Conservation (phyloP, 129 eudicot genomes). For the Pulicaria dysenterica region DNA sequence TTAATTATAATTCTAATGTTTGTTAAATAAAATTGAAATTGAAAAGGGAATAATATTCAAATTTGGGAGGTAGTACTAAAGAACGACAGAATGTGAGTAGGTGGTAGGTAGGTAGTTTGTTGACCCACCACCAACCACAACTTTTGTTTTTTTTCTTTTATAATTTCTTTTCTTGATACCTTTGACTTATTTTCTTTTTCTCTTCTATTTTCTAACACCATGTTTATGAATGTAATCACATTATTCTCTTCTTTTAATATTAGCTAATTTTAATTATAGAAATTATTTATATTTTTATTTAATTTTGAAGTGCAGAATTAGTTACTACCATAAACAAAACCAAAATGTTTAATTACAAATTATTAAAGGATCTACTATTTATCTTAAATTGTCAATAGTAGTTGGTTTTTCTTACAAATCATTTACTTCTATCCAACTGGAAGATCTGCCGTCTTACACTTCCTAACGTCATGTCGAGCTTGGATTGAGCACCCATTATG, state of each 20-base stretch:
- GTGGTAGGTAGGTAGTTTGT: slow-evolving; percentile 37
- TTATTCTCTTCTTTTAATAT: neutral
- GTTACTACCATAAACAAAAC: too few relatives aligned
- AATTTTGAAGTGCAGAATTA: neutral
- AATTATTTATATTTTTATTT: neutral
- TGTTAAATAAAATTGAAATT: neutral
- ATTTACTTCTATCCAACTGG: too few relatives aligned
- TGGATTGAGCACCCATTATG: too few relatives aligned
- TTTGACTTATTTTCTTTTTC: slow-evolving; percentile 31
- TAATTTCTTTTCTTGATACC: slow-evolving; percentile 19
- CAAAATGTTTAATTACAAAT: too few relatives aligned
- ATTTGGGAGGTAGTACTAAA: neutral
- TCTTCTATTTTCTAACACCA: neutral
- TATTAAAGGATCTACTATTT: too few relatives aligned
- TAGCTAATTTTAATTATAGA: neutral
- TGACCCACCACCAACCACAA: slow-evolving; percentile 46
- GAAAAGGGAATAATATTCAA: slow-evolving; percentile 2
- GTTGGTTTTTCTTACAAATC: too few relatives aligned
- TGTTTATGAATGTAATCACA: neutral
- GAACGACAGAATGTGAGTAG: slow-evolving; percentile 32
- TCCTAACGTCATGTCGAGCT: too few relatives aligned
- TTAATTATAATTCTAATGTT: neutral
- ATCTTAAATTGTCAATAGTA: too few relatives aligned
- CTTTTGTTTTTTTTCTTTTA: neutral
- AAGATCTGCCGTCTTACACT: too few relatives aligned